phyloP scores from a whole-genome alignment of 78 protist genomes.

The Monosiga brevicollis region DNA sequence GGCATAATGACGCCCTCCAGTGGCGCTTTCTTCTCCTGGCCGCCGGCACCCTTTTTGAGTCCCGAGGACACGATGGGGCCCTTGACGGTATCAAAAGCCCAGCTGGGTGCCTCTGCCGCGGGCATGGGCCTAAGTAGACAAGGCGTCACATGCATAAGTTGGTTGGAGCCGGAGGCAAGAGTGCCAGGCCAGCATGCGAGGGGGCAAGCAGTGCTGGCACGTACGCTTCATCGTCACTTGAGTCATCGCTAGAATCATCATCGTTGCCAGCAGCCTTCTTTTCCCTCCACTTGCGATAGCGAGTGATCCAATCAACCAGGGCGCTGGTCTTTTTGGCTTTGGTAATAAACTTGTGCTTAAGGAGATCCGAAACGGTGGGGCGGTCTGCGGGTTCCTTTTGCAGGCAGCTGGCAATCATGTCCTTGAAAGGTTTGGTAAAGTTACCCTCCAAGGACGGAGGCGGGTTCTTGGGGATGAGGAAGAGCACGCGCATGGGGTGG shows the following conservation, averaged over 20 bases:
- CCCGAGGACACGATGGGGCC: too few relatives aligned
- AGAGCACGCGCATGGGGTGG: slow-evolving; percentile 86
- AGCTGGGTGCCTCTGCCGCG: too few relatives aligned
- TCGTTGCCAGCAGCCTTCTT: not conserved
- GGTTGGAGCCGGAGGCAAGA: too few relatives aligned
- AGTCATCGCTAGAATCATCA: not conserved
- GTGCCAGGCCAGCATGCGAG: too few relatives aligned
- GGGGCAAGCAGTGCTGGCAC: too few relatives aligned
- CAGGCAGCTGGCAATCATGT: slow-evolving; percentile 79
- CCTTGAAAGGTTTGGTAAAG: slow-evolving; percentile 57
- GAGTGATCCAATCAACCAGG: slow-evolving; percentile 66
- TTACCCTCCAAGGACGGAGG: slow-evolving; percentile 80
- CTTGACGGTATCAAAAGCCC: too few relatives aligned
- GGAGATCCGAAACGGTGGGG: slow-evolving; percentile 82
- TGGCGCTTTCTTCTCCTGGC: too few relatives aligned
- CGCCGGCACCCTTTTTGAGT: too few relatives aligned
- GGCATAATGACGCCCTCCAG: too few relatives aligned
- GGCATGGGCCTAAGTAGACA: too few relatives aligned
- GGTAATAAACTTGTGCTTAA: slow-evolving; percentile 71
- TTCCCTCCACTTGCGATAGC: not conserved
- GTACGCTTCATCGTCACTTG: not conserved
- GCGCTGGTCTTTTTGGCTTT: slow-evolving; percentile 46
- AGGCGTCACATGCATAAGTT: too few relatives aligned
- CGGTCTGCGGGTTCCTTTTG: slow-evolving; percentile 71
- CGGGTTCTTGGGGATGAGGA: slow-evolving; percentile 75